Evolutionary conservation across 805 yeast species (phyloP).

Genomic region (Candida tallmaniae): DNA sequence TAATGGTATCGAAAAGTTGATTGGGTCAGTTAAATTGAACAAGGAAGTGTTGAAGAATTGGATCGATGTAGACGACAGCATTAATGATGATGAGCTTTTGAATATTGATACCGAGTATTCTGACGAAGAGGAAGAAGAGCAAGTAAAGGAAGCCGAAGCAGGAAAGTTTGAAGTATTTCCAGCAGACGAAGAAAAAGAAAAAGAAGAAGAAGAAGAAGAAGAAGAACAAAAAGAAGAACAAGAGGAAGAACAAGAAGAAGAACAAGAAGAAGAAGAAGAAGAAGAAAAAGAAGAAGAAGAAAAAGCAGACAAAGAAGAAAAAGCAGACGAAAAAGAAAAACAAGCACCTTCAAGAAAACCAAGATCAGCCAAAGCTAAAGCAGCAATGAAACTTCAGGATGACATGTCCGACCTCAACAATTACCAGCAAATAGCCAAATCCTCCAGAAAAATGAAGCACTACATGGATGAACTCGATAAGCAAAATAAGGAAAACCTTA

Average conservation of each 20-base stretch:
- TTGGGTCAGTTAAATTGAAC: slow-evolving; percentile 50
- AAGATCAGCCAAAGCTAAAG: slow-evolving; percentile 62
- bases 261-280: neutral
- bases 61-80: slow-evolving; percentile 16
- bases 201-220: neutral
- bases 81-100: slow-evolving; percentile 21
- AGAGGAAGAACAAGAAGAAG: neutral
- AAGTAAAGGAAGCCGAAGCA: neutral
- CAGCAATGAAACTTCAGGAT: slow-evolving; percentile 60
- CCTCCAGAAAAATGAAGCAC: slow-evolving; percentile 36
- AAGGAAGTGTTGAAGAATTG: slow-evolving; percentile 37
- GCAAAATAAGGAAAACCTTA: slow-evolving; percentile 8
- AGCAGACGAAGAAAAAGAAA: slow-evolving; percentile 1
- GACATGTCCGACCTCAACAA: slow-evolving; percentile 65
- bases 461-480: slow-evolving; percentile 33
- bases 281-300: slow-evolving; percentile 8
- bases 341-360: slow-evolving; percentile 14
- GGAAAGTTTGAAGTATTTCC: neutral
- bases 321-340: neutral
- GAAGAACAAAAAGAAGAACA: neutral
- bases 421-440: slow-evolving; percentile 50
- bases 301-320: neutral
- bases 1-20: slow-evolving; percentile 38
- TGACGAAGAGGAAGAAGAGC: slow-evolving; percentile 6
- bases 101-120: slow-evolving; percentile 18